These are phyloP conservation scores for Populus davidiana DNA, from an alignment of 345 rosid genomes.

Conservation along the genomic window DNA sequence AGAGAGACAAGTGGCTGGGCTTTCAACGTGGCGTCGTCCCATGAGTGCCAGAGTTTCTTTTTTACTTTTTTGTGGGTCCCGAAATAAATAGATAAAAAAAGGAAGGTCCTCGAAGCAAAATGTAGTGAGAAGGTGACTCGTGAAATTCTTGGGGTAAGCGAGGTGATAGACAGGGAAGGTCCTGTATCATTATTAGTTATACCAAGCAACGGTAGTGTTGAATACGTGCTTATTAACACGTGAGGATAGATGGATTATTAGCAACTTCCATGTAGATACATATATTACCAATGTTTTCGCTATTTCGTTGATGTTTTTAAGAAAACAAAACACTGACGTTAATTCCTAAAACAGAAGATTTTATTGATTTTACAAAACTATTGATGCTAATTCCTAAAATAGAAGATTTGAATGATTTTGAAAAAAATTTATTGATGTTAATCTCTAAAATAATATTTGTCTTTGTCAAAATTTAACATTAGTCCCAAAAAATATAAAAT, in stretches of 20 bases:
- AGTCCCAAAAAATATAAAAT: no score
- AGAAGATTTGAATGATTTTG: no score
- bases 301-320: no score
- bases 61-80: background rate
- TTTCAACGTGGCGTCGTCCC: slow-evolving; percentile 23
- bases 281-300: no score
- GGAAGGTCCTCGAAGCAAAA: background rate
- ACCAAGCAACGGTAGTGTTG: background rate
- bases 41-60: background rate
- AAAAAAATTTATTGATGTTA: no score
- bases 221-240: background rate
- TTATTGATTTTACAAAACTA: no score
- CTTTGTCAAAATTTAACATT: no score
- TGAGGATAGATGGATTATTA: background rate
- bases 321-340: no score
- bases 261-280: background rate
- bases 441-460: no score
- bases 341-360: no score
- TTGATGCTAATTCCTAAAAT: no score
- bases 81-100: background rate
- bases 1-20: background rate
- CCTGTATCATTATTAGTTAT: background rate
- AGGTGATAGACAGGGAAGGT: background rate
- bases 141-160: background rate
- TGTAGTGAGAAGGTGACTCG: background rate